Conservation (phyloP, 306 rosid species). For the Trifolium fragiferum region DNA sequence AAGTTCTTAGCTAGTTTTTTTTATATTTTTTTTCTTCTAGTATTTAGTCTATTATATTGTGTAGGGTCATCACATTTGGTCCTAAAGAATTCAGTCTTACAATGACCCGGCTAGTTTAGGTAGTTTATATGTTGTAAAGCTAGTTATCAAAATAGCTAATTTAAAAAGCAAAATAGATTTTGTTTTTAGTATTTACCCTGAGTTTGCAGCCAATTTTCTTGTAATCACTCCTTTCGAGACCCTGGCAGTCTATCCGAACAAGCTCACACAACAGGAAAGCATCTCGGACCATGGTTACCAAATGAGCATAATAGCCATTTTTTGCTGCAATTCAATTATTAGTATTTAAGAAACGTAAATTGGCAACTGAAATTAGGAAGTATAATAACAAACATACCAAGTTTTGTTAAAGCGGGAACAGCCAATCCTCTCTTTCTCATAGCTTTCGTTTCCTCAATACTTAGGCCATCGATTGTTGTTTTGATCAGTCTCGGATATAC, state of each 20-base stretch:
- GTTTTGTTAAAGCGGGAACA: conserved; percentile 83
- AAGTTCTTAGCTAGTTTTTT: not conserved
- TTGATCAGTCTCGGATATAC: conserved; percentile 87
- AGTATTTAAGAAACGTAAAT: conserved; percentile 18
- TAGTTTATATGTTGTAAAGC: not conserved
- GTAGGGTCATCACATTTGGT: conserved; percentile 15
- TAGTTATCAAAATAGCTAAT: not conserved
- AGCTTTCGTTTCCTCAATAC: conserved; percentile 81
- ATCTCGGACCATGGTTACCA: conserved; percentile 94
- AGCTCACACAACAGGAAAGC: conserved; percentile 74
- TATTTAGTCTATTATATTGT: not conserved
- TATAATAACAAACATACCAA: conserved; percentile 52
- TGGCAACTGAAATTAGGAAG: conserved; percentile 22
- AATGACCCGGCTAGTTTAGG: conserved; percentile 5
- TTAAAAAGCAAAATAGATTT: conserved; percentile 8
- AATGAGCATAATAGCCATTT: conserved; percentile 80
- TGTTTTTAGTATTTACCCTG: conserved; percentile 51
- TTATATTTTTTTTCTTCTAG: not conserved
- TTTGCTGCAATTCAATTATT: conserved; percentile 63
- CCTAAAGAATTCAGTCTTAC: not conserved
- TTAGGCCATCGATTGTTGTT: conserved; percentile 86
- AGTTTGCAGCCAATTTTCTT: conserved; percentile 96
- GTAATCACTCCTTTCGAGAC: conserved; percentile 93
- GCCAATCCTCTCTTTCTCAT: conserved; percentile 88
- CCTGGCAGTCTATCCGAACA: conserved; percentile 84